Percentiles rank a stretch among this genome's conserved stretches.
phyloP scores from a whole-genome alignment of 1,284 basidiomycete species.

The Clitocybe nebularis region DNA sequence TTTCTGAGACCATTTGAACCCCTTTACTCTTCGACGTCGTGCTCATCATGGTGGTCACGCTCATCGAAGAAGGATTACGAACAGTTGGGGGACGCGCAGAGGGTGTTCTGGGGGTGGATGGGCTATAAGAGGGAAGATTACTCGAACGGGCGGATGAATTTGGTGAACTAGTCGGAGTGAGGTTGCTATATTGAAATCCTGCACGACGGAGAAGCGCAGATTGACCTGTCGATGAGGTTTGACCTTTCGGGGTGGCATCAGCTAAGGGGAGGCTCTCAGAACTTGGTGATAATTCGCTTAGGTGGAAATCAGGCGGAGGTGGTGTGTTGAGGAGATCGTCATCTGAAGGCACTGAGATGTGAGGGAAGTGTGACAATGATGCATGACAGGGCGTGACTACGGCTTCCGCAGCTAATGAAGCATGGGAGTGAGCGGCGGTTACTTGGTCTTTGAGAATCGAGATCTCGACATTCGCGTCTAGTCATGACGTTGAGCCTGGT shows the following conservation, averaged over 20 bases:
- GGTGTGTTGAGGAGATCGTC: conserved; percentile 55
- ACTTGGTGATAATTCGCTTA: conserved; percentile 52
- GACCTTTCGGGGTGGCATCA: conserved; percentile 33
- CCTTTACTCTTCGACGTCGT: conserved; percentile 67
- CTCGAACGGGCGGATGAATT: conserved; percentile 49
- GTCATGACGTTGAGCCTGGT: conserved; percentile 19
- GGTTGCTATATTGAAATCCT: conserved; percentile 44
- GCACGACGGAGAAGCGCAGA: conserved; percentile 47
- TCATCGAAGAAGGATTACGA: conserved; percentile 40
- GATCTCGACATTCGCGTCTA: conserved; percentile 85
- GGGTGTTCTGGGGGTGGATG: conserved; percentile 44
- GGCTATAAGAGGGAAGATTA: conserved; percentile 49
- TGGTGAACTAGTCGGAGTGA: conserved; percentile 37
- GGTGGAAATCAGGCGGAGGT: conserved; percentile 57
- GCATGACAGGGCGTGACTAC: conserved; percentile 17
- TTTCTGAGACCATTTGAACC: conserved; percentile 85
- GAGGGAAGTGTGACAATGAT: conserved; percentile 23
- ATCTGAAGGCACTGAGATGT: conserved; percentile 31
- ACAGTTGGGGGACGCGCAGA: conserved; percentile 39
- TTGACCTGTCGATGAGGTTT: conserved; percentile 32
- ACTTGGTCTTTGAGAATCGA: conserved; percentile 79
- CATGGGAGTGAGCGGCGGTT: conserved; percentile 25
- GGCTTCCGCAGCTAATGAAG: conserved; percentile 12
- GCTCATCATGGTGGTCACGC: conserved; percentile 39
- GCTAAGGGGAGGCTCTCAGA: conserved; percentile 35